A percentile compares a stretch with the other conserved stretches of the same genome.
Evolutionary conservation across 1,139 yeast species (phyloP).

Genomic region (Taphrina confusa): DNA sequence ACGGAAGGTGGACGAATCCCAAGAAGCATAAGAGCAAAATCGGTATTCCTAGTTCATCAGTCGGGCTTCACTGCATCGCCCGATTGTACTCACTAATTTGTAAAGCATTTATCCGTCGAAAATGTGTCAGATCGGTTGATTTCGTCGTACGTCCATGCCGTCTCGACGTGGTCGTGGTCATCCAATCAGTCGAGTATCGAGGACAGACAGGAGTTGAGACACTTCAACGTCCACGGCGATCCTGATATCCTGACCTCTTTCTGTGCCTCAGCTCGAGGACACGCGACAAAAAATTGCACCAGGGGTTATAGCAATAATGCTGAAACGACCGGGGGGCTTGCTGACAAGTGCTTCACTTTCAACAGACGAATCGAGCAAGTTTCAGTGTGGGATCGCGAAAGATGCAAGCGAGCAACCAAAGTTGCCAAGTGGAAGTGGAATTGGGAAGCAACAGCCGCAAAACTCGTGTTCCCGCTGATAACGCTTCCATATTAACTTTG

Average conservation of each 20-base stretch:
- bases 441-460: neutral
- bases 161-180: slow-evolving; percentile 3
- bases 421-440: too few species aligned
- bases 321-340: too few species aligned
- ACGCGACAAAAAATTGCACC: too few species aligned
- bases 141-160: slow-evolving; percentile 3
- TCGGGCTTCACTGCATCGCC: neutral
- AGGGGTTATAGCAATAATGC: too few species aligned
- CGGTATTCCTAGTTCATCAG: neutral
- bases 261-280: slow-evolving; percentile 4
- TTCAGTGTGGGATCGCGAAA: too few species aligned
- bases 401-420: too few species aligned
- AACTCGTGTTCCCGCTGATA: slow-evolving; percentile 13
- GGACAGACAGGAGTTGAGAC: neutral
- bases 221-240: too few species aligned
- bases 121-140: slow-evolving; percentile 5
- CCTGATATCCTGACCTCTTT: too few species aligned
- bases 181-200: slow-evolving; percentile 2
- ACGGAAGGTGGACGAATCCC: neutral
- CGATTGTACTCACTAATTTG: slow-evolving; percentile 1
- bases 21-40: slow-evolving; percentile 1
- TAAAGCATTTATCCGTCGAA: slow-evolving; percentile 3
- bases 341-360: too few species aligned
- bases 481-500: slow-evolving; percentile 1
- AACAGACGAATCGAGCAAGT: too few species aligned